phyloP scores from a whole-genome alignment of 2,329 filamentous ascomycete genomes.

The Trichoderma koningii region DNA sequence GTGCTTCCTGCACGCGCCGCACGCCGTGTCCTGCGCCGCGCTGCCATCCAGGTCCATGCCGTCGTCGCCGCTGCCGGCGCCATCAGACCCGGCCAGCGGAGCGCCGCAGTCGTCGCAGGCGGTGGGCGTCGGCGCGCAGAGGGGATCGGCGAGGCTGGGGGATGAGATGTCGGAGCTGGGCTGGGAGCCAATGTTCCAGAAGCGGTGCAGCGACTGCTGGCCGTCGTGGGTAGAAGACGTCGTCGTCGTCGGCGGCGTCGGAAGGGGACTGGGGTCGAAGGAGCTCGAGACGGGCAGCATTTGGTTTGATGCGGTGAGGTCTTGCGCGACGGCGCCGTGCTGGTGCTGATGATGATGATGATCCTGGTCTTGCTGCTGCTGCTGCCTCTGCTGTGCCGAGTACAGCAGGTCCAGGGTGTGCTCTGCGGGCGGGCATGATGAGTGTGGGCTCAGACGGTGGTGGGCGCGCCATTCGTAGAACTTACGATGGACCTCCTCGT shows the following conservation, averaged over 20 bases:
- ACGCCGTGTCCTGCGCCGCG: slow-evolving; percentile 40
- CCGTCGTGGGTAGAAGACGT: not conserved
- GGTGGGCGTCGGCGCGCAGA: slow-evolving; percentile 24
- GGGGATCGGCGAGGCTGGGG: slow-evolving; percentile 29
- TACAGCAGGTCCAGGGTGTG: slow-evolving; percentile 61
- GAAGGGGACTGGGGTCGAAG: no score
- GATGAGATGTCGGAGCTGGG: slow-evolving; percentile 36
- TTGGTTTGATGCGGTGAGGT: not conserved
- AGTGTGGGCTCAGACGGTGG: slow-evolving; percentile 28
- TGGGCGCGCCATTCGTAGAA: slow-evolving; percentile 32
- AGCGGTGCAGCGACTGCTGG: slow-evolving; percentile 58
- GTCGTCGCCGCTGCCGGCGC: slow-evolving; percentile 30
- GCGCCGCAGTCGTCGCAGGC: slow-evolving; percentile 59
- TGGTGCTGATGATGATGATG: not conserved
- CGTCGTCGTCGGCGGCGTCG: not conserved
- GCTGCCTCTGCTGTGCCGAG: slow-evolving; percentile 51
- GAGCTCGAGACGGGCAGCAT: no score
- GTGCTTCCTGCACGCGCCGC: slow-evolving; percentile 54
- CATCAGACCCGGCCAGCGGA: slow-evolving; percentile 29
- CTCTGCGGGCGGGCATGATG: slow-evolving; percentile 42
- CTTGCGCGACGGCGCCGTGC: not conserved
- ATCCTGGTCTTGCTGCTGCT: slow-evolving; percentile 20
- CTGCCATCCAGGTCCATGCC: slow-evolving; percentile 46
- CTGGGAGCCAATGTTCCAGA: slow-evolving; percentile 58
- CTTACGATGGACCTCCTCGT: slow-evolving; percentile 58